Base-by-base conservation (phyloP, 441 rosid species). In the Melastoma candidum region DNA sequence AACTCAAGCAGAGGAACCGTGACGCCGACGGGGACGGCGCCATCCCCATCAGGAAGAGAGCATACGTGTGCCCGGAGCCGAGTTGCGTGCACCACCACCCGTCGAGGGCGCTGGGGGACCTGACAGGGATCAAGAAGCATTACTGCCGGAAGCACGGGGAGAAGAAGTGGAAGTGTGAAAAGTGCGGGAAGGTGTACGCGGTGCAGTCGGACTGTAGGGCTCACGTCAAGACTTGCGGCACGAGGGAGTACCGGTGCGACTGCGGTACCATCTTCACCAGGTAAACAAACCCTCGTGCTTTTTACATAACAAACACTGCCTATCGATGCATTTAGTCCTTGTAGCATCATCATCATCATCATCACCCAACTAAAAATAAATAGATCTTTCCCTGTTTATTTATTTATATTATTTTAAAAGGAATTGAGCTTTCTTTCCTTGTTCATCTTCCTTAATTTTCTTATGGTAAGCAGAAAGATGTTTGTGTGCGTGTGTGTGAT, bases 241-340 rank as follows among this genome's bases (percentile, higher is more conserved):
- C 90, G 7, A 77, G 85, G 65, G 94, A 87, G 70, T 87, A 84
- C 56, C 66, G 84, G 69, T 87, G 96, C 74, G 96, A 87, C 74
- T 87, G 96, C 68, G 93, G 96, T 52, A 82, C 96, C 60, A 78
- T 82, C 65, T 87, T 87, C 80, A 78, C 96, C 63, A 87, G 96
- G 93, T 80, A 67, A 48, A 26, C 22, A 17, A 17, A 17, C 22
- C 22, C 22, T 17, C 22, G 22, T 17, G 22, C 22, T 17, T 17
- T 17, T 17, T 17, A 17, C 22, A 17, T 44, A 12, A 49, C 11
- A 13, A 26, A 4, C 22, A 17, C 22, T 39, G 11, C 22, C 12
- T 17, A 2, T 41, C 24, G 32, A 14, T 48, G 7, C 12, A 10
- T 52, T 36, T 47, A 17, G 24, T 12, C n/a, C 11, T 25, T 11